Conservation (phyloP, 805 yeast species). For the Candida railenensis region DNA sequence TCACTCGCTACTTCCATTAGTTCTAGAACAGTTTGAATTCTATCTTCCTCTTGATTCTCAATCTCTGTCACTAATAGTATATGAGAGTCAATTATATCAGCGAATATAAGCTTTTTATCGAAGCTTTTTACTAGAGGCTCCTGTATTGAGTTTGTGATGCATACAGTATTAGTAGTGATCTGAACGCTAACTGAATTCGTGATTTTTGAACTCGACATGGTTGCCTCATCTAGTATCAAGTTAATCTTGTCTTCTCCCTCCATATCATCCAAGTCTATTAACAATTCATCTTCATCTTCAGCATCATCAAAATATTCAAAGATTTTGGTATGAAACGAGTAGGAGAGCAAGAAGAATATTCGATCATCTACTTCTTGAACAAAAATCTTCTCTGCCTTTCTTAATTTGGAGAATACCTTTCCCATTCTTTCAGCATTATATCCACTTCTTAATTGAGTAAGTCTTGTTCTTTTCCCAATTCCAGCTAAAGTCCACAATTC, state of each 20-base stretch:
- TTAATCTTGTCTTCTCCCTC: background rate
- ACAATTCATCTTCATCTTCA: slow-evolving; percentile 13
- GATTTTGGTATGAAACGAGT: slow-evolving; percentile 37
- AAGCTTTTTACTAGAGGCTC: background rate
- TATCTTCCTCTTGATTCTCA: background rate
- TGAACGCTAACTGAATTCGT: slow-evolving; percentile 21
- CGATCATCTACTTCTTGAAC: slow-evolving; percentile 15
- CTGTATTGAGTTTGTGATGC: slow-evolving; percentile 21
- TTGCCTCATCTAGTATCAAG: slow-evolving; percentile 13
- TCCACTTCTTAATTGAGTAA: slow-evolving; percentile 34
- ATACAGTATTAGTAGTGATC: slow-evolving; percentile 20
- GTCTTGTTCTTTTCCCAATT: slow-evolving; percentile 28
- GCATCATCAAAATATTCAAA: slow-evolving; percentile 27
- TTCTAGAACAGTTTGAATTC: background rate
- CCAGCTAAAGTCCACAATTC: slow-evolving; percentile 47
- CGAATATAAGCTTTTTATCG: background rate
- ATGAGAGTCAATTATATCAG: background rate
- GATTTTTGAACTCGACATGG: slow-evolving; percentile 15
- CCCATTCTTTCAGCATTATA: slow-evolving; percentile 24
- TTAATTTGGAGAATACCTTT: slow-evolving; percentile 25
- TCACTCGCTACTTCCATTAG: background rate
- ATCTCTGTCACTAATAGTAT: background rate
- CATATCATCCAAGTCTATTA: slow-evolving; percentile 25
- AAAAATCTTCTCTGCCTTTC: slow-evolving; percentile 26
- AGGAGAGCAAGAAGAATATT: slow-evolving; percentile 31